Base-by-base conservation (phyloP, 108 stramenopile species). In the Cyclotella choctawhatcheeana region DNA sequence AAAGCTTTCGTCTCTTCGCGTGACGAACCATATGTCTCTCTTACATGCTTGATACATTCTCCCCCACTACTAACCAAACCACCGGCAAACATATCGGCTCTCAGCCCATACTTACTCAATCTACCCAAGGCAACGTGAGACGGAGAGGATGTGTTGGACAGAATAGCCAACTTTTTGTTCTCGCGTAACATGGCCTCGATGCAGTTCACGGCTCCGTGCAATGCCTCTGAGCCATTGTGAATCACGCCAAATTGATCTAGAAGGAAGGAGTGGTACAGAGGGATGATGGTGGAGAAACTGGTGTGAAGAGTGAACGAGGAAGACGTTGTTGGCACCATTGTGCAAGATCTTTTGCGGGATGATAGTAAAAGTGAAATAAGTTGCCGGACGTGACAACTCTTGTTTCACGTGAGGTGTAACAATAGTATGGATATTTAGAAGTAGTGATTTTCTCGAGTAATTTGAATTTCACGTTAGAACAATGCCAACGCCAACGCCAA, bases 161-260 rank as follows among this genome's bases (percentile, higher is more conserved):
- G 71, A 58, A 97, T 88, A 29, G 93, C 85, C 47, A 94, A 64
- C 55, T 88, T 89, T 67, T 96, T 96, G 7, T 83, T 71, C 22
- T 64, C 32, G 3, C 63, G 12, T 8, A 51, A 7, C 25, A 97
- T 71, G 13, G 72, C 7, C 22, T 84, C 53, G 50, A 97, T 82
- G 20, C 76, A 78, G 24, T 84, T 87, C 5, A 77, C 73, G 12
- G 88, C 93, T 21, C 92, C 93, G 21, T 79, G 79, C 43, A 96
- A 64, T 0, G 84, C 71, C 2, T 58, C 29, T 12, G 71, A 70
- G 13, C 96, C 96, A 78, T 97, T 90, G 74, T 97, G 96, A 66
- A 97, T 61, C 13, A 96, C 94, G 13, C 96, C 96, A 66, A 82
- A 97, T 69, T 97, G 96, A 83, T 97, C 96, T 6, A 97, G 79